Conservation (phyloP, 148 eudicot species). For the Vaccinium macrocarpon region DNA sequence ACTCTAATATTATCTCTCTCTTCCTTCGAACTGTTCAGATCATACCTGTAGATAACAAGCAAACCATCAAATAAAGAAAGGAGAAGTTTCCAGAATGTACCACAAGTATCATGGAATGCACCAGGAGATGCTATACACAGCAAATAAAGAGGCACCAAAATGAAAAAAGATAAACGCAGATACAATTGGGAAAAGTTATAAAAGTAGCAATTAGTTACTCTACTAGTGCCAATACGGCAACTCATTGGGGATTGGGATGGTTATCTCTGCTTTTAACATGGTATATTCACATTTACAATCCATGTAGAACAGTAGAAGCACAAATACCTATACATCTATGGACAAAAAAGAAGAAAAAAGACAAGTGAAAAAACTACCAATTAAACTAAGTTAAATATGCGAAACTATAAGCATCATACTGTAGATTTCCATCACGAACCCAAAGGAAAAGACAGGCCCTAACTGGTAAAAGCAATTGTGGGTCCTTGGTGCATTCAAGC, state of each 20-base stretch:
- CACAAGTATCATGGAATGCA: background rate
- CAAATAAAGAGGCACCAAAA: background rate
- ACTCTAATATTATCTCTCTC: constrained; percentile 38
- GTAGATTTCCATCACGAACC: background rate
- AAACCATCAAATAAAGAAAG: background rate
- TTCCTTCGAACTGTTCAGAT: constrained; percentile 44
- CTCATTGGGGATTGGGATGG: background rate
- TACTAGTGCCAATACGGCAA: background rate
- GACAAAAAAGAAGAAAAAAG: background rate
- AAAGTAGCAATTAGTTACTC: background rate
- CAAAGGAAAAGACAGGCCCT: background rate
- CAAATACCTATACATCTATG: background rate
- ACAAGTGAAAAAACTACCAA: background rate
- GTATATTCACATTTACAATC: background rate
- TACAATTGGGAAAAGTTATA: background rate
- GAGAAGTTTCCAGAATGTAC: background rate
- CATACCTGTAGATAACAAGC: constrained; percentile 38
- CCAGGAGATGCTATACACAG: background rate
- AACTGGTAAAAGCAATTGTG: background rate
- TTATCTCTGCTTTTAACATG: background rate
- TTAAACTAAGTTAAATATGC: background rate
- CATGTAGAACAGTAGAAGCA: background rate
- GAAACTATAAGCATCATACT: background rate
- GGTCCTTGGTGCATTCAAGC: background rate
- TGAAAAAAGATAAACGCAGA: background rate